phyloP scores from a whole-genome alignment of 352 stramenopile species.

The Pythium monospermum region DNA sequence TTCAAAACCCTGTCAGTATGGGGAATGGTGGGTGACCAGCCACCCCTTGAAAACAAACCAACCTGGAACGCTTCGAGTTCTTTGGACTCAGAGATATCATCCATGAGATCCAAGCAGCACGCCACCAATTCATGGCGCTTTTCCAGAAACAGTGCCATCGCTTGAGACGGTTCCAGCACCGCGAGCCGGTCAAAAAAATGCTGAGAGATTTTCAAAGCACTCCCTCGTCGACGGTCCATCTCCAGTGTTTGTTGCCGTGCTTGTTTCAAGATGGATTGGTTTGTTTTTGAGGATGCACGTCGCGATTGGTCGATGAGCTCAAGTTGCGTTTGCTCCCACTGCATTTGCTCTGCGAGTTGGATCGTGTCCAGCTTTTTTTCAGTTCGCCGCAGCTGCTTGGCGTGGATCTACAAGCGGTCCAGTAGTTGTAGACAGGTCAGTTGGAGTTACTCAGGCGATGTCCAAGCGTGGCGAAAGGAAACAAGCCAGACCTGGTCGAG shows the following conservation, averaged over 20 bases:
- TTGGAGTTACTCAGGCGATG: no score
- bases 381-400: conserved; percentile 13
- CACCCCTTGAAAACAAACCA: neutral
- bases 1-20: no score
- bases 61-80: conserved; percentile 20
- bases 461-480: neutral
- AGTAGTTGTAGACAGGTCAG: no score
- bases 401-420: conserved; percentile 17
- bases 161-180: conserved; percentile 23
- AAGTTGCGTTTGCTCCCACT: conserved; percentile 33
- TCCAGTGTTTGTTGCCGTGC: conserved; percentile 25
- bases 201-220: conserved; percentile 23
- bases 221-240: conserved; percentile 23
- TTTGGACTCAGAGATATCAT: neutral
- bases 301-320: conserved; percentile 14
- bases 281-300: conserved; percentile 3
- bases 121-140: conserved; percentile 16
- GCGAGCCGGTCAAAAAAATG: conserved; percentile 47
- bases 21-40: neutral
- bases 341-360: conserved; percentile 27
- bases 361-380: conserved; percentile 28
- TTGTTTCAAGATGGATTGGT: conserved; percentile 19
- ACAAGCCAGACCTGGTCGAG: conserved; percentile 21
- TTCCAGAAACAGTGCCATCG: conserved; percentile 27
- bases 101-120: conserved; percentile 17